These are phyloP conservation scores for Lasiodiplodia sp. DNA, from an alignment of 2,329 filamentous ascomycete genomes.

Conservation along the genomic window DNA sequence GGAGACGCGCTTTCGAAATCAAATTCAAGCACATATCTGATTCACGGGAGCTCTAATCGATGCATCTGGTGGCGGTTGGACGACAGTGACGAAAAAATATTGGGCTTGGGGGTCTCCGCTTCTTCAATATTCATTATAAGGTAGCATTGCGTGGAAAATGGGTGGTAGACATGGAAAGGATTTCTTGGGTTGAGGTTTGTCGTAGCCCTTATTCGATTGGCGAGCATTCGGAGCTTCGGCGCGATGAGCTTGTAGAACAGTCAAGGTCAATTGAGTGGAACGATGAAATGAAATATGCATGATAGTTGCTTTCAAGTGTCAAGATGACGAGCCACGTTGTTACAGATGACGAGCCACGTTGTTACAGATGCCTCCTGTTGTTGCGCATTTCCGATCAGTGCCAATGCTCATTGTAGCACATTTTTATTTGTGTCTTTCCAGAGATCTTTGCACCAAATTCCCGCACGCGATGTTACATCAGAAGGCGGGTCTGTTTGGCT, in stretches of 20 bases:
- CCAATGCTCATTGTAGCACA: not conserved
- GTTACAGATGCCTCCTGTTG: not conserved
- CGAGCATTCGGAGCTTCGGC: constrained; percentile 16
- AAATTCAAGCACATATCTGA: constrained; percentile 14
- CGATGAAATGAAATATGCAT: not conserved
- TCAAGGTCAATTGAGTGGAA: not conserved
- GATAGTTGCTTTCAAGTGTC: not conserved
- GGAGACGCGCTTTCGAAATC: not conserved
- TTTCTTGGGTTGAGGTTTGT: constrained; percentile 1
- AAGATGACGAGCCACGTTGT: no score
- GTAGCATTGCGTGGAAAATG: constrained; percentile 27
- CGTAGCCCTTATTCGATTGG: not conserved
- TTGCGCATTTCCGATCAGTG: not conserved
- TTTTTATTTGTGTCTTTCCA: not conserved
- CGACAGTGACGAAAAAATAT: constrained; percentile 18
- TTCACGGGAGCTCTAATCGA: constrained; percentile 11
- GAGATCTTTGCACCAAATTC: not conserved
- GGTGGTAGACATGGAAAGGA: constrained; percentile 19
- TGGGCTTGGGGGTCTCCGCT: not conserved
- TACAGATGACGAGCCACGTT: no score
- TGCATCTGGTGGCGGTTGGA: not conserved
- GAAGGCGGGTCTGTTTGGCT: not conserved
- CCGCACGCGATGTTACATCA: constrained; percentile 3
- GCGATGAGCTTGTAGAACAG: constrained; percentile 24
- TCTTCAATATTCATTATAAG: constrained; percentile 3